A percentile compares a stretch with the other conserved stretches of the same genome.
Conservation (phyloP, 305 asterid species). For the Monarda citriodora region DNA sequence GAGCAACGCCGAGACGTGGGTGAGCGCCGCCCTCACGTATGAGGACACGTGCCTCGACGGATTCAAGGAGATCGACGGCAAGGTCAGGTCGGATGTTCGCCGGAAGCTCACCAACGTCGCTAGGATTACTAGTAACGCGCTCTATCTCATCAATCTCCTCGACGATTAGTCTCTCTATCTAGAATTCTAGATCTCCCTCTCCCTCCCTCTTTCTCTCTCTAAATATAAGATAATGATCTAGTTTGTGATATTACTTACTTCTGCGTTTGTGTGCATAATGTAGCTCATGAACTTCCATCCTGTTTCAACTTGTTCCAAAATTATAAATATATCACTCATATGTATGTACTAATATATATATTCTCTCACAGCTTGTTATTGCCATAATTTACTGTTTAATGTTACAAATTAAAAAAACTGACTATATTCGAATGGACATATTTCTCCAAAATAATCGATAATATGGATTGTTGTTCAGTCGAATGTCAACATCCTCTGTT, state of each 20-base stretch:
- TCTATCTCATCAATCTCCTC: conserved; percentile 68
- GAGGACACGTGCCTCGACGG: conserved; percentile 95
- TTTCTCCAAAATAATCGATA: background rate
- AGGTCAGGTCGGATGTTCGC: conserved; percentile 60
- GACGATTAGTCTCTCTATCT: conserved; percentile 28
- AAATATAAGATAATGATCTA: background rate
- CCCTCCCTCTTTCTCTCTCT: background rate
- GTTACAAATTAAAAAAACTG: too few species aligned
- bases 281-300: conserved; percentile 10
- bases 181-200: background rate
- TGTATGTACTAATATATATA: background rate
- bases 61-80: conserved; percentile 64
- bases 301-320: background rate
- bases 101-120: conserved; percentile 61
- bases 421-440: background rate
- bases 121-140: conserved; percentile 91
- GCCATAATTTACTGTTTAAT: background rate
- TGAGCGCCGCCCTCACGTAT: conserved; percentile 88
- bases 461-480: background rate
- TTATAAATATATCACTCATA: background rate
- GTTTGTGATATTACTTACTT: background rate
- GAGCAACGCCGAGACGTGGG: conserved; percentile 98
- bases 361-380: background rate
- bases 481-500: background rate
- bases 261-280: conserved; percentile 21